Base-by-base conservation (phyloP, 2,329 filamentous ascomycete genomes). In the Atkinsonella texensis region DNA sequence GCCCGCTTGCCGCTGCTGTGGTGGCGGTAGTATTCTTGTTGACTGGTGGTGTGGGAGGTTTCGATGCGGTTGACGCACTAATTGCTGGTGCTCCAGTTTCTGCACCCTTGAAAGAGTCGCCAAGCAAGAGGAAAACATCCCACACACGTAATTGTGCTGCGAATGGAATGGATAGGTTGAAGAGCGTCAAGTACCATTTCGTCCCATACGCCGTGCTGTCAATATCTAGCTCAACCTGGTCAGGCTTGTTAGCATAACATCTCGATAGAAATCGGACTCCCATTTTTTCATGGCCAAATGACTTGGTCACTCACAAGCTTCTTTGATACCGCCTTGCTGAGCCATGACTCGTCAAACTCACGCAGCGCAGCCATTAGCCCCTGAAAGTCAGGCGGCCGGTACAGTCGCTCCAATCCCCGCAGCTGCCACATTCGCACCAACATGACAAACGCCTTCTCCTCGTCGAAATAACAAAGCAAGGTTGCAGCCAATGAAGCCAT, bases 71-170 rank as follows among this genome's bases (percentile, higher is more conserved):
- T 28, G 42, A 13, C 6, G 46, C 28, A 12, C n/a, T 10, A 42
- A 49, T n/a, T 32, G 28, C 33, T 38, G 40, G 35, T 42, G 32
- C 46, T 40, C 8, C 17, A 11, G 23, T 44, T 17, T 20, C 31
- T 35, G 51, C 28, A 9, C 44, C 42, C 46, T 53, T 39, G 20
- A 53, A 35, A 6, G 53, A 56, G 42, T 63, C 57, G 4, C 91
- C 93, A 12, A 97, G 79, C 13, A 98, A 80, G 79, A 98, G 89
- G 69, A 97, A 97, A 1, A 96, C 87, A 63, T 98, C 93, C 93
- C 93, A 98, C 15, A 98, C 86, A 47, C 93, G 85, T 38, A 98
- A 81, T 67, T 97, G 93, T 3, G 91, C 90, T 0, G 88, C 79
- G 61, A 97, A 98, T 0, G 93, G 93, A 49, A 98, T 87, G 15